These are phyloP conservation scores for Crithidia sp. DNA, from an alignment of 208 protist species.

Conservation along the genomic window DNA sequence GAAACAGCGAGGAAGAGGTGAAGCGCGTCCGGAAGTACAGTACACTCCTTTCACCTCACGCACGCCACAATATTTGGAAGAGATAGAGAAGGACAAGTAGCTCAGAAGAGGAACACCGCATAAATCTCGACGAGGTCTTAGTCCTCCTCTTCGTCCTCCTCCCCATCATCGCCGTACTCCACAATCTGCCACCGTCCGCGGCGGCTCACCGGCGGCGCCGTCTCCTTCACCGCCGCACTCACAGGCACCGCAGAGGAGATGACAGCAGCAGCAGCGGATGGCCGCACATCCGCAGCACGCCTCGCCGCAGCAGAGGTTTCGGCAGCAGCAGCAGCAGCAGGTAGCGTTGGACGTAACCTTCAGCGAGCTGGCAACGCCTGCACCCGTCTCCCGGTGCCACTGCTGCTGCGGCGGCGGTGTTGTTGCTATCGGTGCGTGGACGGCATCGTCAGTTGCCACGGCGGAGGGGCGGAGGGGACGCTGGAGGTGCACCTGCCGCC, in stretches of 20 bases:
- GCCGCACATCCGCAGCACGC: no score
- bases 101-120: background rate
- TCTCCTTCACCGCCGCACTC: slow-evolving; percentile 23
- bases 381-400: no score
- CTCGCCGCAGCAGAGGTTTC: no score
- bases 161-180: slow-evolving; percentile 74
- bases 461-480: slow-evolving; percentile 39
- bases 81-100: background rate
- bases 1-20: no score
- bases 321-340: background rate
- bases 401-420: background rate
- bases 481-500: slow-evolving; percentile 34
- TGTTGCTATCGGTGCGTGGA: background rate
- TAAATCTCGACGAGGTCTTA: background rate
- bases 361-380: background rate
- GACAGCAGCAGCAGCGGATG: no score
- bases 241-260: background rate
- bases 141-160: slow-evolving; percentile 20
- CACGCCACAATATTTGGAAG: background rate
- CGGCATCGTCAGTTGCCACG: slow-evolving; percentile 21
- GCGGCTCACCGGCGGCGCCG: slow-evolving; percentile 30
- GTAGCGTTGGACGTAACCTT: background rate
- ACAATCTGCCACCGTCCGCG: slow-evolving; percentile 73
- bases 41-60: no score
- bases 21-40: no score